phyloP scores from a whole-genome alignment of 352 stramenopile genomes.

The Phytopythium ostracodes region DNA sequence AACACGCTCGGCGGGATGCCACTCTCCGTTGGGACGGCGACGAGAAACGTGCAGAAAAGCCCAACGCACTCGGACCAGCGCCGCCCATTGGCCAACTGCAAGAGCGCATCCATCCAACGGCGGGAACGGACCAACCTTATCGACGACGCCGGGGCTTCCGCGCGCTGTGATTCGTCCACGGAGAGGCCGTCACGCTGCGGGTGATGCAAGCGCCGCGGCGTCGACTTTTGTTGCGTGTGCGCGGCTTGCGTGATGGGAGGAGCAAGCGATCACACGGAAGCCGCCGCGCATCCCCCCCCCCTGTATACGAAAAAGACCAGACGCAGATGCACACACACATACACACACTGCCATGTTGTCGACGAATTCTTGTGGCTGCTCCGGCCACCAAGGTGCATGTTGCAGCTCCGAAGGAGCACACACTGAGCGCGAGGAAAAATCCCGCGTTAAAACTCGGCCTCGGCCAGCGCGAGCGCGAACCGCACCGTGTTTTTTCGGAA shows the following conservation, averaged over 20 bases:
- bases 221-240: conserved; percentile 3
- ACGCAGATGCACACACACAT: not conserved
- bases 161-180: conserved; percentile 6
- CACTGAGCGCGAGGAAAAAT: not conserved
- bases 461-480: conserved; percentile 62
- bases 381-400: not conserved
- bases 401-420: not conserved
- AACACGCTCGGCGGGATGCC: not conserved
- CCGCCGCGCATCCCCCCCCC: conserved; percentile 3
- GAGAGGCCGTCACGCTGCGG: not conserved
- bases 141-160: conserved; percentile 1
- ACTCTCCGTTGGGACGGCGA: not conserved
- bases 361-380: not conserved
- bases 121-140: not conserved
- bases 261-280: not conserved
- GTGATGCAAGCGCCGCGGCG: not conserved
- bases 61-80: not conserved
- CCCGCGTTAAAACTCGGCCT: conserved; percentile 64
- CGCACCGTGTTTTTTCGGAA: conserved; percentile 77
- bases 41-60: not conserved
- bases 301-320: conserved; percentile 8
- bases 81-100: conserved; percentile 1
- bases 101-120: conserved; percentile 10
- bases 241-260: not conserved
- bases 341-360: not conserved